Base-by-base conservation (phyloP, 352 stramenopile species). In the Phytophthora litchii region DNA sequence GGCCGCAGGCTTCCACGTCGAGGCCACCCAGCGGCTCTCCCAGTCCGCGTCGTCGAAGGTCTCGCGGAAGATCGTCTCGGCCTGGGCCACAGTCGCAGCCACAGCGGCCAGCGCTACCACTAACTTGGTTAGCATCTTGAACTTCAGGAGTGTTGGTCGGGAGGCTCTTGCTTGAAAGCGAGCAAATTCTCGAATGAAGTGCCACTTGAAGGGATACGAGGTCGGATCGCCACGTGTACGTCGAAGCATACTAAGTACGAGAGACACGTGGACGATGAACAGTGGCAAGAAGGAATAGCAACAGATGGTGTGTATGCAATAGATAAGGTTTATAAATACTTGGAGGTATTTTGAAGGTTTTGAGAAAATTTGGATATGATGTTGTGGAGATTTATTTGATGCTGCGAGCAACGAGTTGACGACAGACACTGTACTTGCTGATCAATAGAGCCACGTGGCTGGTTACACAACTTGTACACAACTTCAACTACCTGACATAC, bases 21-120 rank as follows among this genome's bases (percentile, higher is more conserved):
- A 97, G n/a, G 91, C 84, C 49, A 98, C 88, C 81, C 85, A 95
- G 54, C 78, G 74, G 23, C 72, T 62, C 29, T 69, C 64, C 80
- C 83, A 94, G 59, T 79, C 80, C 16, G 76, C 85, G 74, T 97
- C 91, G 61, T 97, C 83, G 67, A 98, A 98, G 49, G 89, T 92
- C 72, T 98, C 94, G 42, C 94, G 82, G 78, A 98, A 98, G 64
- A 96, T 97, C 9, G 97, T 81, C 84, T 97, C 58, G 55, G 79
- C 72, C 43, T 76, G 54, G 10, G 78, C 73, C 36, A 85, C 67
- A n/a, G 76, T 67, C 34, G 76, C 64, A 38, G 80, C 78, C 37
- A 76, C 63, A 29, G 80, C 75, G 21, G 69, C 65, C 43, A 81
- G 63, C 42, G 80, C 80, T 41, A 88, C 56, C 44, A 88, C 70